Evolutionary conservation across 108 stramenopile genomes (phyloP), one percentile per base, ranked within the genome.

Genomic region (Fragilaria crotonensis): DNA sequence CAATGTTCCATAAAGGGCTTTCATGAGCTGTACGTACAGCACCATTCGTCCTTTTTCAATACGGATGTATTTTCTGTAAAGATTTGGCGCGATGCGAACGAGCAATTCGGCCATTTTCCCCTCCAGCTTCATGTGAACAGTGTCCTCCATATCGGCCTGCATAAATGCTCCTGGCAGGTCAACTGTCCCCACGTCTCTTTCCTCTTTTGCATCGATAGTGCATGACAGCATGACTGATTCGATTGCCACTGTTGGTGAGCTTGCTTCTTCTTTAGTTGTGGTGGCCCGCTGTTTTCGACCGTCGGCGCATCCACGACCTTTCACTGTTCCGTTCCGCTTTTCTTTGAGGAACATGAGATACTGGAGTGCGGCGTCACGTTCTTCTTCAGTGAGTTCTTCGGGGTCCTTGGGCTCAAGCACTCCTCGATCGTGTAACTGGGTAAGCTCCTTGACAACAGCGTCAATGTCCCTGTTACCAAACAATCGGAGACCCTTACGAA

Each of bases 111-210:
- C 62, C 58, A 68, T 53, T 5, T 17, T 5, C 1, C 73, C 73
- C 4, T 48, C 49, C n/a, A 73, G 11, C 33, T 44, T 41, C 32
- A 73, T 28, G 62, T 45, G 29, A 5, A 67, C 29, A 2, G 27
- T 21, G 4, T 57, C 57, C 1, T 69, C 68, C 54, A 62, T 56
- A 4, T 27, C 27, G 14, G 68, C 45, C 29, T 68, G 52, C 52
- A 62, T n/a, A 52, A 54, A 71, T 3, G 70, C 70, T 23, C 70
- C 64, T 27, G 68, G 68, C 17, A 81, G 7, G 45, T 81, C 72
- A 0, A 50, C 23, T 0, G 49, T 60, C 0, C 61, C 72, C 0
- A 67, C 67, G 19, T 73, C 58, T 1, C 79, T 11, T 1, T 32
- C 46, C 46, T 81, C 75, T 30, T 71, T 45, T 0, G 75, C 75